Base-by-base conservation (phyloP, 1,284 basidiomycete species). In the Tylopilus orsonianus region DNA sequence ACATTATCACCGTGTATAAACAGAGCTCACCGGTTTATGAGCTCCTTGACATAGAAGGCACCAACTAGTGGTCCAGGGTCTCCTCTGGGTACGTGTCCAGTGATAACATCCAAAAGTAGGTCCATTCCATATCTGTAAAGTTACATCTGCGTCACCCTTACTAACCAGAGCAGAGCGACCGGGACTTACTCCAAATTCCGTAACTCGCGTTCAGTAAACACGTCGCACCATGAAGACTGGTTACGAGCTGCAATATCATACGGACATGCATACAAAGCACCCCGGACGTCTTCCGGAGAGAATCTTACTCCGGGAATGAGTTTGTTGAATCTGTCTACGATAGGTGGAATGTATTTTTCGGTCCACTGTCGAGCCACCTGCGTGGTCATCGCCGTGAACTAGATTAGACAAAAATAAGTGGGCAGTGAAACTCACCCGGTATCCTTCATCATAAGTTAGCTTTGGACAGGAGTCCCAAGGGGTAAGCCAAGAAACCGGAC, bases 241-340 rank as follows among this genome's bases (percentile, higher is more conserved):
- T 64, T 64, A 41, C 57, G 58, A 8, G 67, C 65, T 2, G 75
- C 75, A 32, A 71, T 61, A 49, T 75, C 75, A 46, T 73, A 77
- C 16, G 73, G 72, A 49, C 74, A 76, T n/a, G 70, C 72, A 50
- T 72, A 74, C 35, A 77, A 58, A 38, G 74, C 75, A n/a, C 72
- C 75, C 49, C 70, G 74, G 8, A 67, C 62, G 52, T 68, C 63
- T 41, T 59, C 45, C 37, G 54, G 48, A n/a, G 68, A 59, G 39
- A 71, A 59, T 50, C 55, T 51, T n/a, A 73, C 56, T 2, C 62
- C 66, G 1, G 71, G 68, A 2, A 75, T 45, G n/a, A 68, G 54
- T 43, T 58, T 50, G 55, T 71, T 71, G 37, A 77, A 58, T 34
- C 70, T 67, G 29, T 65, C 56, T 8, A 61, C 61, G 55, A 77